phyloP scores from a whole-genome alignment of 805 yeast genomes.

The Cyberlindnera xylosilytica region DNA sequence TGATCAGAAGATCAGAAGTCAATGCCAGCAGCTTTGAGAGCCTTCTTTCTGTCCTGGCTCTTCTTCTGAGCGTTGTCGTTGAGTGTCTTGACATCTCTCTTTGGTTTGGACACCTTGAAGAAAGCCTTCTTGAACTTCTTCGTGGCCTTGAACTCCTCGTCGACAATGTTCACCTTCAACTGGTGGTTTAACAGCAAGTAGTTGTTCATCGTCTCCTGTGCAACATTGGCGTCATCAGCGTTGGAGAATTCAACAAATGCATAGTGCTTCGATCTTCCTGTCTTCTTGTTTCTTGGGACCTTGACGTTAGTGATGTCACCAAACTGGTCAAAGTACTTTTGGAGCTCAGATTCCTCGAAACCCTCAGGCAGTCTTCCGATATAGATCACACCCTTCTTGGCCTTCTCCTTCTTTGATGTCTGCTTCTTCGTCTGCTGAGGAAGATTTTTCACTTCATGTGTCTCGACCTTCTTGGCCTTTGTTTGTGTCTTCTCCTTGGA shows the following conservation, averaged over 20 bases:
- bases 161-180: conserved; percentile 62
- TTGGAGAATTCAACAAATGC: conserved; percentile 84
- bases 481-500: conserved; percentile 16
- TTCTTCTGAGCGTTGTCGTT: conserved; percentile 31
- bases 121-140: conserved; percentile 34
- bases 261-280: conserved; percentile 88
- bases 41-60: conserved; percentile 32
- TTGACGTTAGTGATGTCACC: conserved; percentile 79
- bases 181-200: conserved; percentile 86
- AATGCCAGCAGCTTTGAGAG: conserved; percentile 35
- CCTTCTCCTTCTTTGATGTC: conserved; percentile 22
- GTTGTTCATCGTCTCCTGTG: conserved; percentile 95
- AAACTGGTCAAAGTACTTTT: conserved; percentile 83
- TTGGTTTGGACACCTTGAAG: conserved; percentile 29
- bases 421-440: conserved; percentile 13
- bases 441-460: conserved; percentile 26
- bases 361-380: conserved; percentile 93
- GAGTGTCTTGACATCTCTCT: conserved; percentile 30
- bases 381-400: conserved; percentile 68
- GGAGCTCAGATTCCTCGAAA: conserved; percentile 75
- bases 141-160: conserved; percentile 40
- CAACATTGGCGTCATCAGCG: conserved; percentile 76
- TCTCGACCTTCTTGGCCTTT: conserved; percentile 25
- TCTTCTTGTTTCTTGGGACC: conserved; percentile 82
- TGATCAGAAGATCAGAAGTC: conserved; percentile 29